Evolutionary conservation across 345 rosid genomes (phyloP), one percentile per base, ranked within the genome.

Genomic region (Pseudoturritis turrita): DNA sequence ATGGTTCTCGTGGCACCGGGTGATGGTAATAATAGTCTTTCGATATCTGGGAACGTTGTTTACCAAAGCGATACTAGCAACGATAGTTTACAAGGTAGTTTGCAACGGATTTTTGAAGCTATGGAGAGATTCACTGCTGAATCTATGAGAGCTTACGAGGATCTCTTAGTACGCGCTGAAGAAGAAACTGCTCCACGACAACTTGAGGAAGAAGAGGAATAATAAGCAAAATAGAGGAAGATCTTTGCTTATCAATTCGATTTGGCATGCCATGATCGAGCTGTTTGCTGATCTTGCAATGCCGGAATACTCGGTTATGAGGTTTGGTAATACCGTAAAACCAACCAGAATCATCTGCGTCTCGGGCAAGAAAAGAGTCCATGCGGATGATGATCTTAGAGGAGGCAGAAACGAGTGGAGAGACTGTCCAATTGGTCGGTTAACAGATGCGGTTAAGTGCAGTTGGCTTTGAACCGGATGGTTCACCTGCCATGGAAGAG

Each of bases 51-150:
- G 44, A 68, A 79, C 40, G 33, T 74, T 25, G 92, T 88, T 3
- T 90, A 87, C 72, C 96, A 84, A 76, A 87, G 92, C 15, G 97
- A 90, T 64, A 84, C 93, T 23, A 86, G 84, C 43, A 87, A 70
- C 12, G 78, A 75, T 23, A 88, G 86, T 77, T 73, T 96, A 43
- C 96, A 90, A 76, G 89, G 85, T 17, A 83, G 89, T 59, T 77
- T 96, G 69, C 92, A 78, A 61, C 68, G 80, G 41, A 85, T 90
- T 57, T 92, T 92, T 33, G 95, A 87, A 79, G 96, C 98, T 35
- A 84, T 96, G 97, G 97, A 92, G 82, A 88, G 79, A 73, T 96
- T 92, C 80, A 73, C 78, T 36, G 86, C 80, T 5, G 88, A 87
- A 35, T 90, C 91, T 6, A 5, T 79, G 80, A 83, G 82, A 70